Percentiles rank a stretch among this genome's conserved stretches.
These are phyloP conservation scores for Karstenula rhodostoma DNA, from an alignment of 2,329 filamentous ascomycete species.

Conservation along the genomic window DNA sequence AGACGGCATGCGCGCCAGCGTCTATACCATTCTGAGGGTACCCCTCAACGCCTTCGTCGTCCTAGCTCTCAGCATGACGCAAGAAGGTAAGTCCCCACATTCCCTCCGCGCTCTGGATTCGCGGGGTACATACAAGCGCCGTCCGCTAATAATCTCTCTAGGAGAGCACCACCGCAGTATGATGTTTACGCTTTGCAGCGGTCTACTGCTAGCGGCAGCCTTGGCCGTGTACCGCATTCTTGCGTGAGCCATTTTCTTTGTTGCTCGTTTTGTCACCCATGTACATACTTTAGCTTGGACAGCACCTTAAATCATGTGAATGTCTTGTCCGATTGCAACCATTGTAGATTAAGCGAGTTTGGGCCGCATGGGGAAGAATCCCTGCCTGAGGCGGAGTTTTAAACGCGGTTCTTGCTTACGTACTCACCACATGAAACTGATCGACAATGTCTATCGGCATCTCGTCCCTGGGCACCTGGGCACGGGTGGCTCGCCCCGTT, in stretches of 20 bases:
- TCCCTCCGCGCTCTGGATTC: neutral
- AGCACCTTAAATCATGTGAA: slow-evolving; percentile 2
- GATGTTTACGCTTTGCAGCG: slow-evolving; percentile 42
- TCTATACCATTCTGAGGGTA: slow-evolving; percentile 66
- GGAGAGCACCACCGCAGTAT: slow-evolving; percentile 42
- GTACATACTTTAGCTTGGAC: slow-evolving; percentile 1
- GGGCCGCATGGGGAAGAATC: neutral
- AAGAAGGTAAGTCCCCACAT: slow-evolving; percentile 34
- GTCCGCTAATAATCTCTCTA: slow-evolving; percentile 23
- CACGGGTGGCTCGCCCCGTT: neutral
- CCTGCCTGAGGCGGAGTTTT: neutral
- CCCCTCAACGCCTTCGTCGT: slow-evolving; percentile 61
- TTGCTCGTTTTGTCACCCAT: neutral
- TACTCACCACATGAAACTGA: slow-evolving; percentile 8
- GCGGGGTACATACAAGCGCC: neutral
- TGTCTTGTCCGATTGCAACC: neutral
- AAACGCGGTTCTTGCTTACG: neutral
- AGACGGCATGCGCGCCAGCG: slow-evolving; percentile 61
- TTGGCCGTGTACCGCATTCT: slow-evolving; percentile 38
- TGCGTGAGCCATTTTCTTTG: slow-evolving; percentile 18
- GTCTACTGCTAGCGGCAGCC: slow-evolving; percentile 37
- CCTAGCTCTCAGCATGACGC: slow-evolving; percentile 42
- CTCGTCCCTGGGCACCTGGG: slow-evolving; percentile 4
- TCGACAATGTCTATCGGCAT: slow-evolving; percentile 1
- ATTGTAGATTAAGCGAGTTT: neutral